phyloP scores from a whole-genome alignment of 2,329 filamentous ascomycete genomes.

The Cladosporium sphaerospermum region DNA sequence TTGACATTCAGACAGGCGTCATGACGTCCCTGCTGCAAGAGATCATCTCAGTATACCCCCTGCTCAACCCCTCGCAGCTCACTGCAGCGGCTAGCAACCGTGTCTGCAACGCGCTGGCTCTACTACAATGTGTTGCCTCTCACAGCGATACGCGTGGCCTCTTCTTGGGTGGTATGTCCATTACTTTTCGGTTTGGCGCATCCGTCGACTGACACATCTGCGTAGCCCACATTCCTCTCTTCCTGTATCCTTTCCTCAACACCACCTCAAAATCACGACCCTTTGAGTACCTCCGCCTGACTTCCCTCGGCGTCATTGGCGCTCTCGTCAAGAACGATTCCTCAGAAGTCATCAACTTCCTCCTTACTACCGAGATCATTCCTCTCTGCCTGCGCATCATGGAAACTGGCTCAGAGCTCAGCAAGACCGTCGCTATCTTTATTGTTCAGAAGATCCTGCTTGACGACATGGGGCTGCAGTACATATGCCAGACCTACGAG shows the following conservation, averaged over 20 bases:
- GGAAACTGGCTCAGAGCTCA: constrained; percentile 97
- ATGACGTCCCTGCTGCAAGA: constrained; percentile 97
- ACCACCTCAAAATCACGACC: constrained; percentile 96
- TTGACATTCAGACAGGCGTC: constrained; percentile 57
- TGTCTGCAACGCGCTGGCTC: constrained; percentile 92
- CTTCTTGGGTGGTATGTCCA: constrained; percentile 74
- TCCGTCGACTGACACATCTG: background rate
- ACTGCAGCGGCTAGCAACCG: constrained; percentile 96
- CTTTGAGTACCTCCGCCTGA: constrained; percentile 94
- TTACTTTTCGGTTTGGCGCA: background rate
- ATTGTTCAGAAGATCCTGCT: constrained; percentile 98
- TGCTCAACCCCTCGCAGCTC: constrained; percentile 92
- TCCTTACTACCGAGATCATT: constrained; percentile 96
- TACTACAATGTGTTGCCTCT: constrained; percentile 93
- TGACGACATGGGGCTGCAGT: constrained; percentile 92
- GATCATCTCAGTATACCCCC: constrained; percentile 96
- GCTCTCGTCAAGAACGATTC: constrained; percentile 98
- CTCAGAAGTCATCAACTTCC: constrained; percentile 97
- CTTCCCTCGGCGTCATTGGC: constrained; percentile 91
- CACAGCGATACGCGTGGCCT: constrained; percentile 93
- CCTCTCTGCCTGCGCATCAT: constrained; percentile 96
- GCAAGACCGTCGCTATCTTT: constrained; percentile 98
- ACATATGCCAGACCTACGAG: constrained; percentile 98
- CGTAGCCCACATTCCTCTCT: constrained; percentile 89
- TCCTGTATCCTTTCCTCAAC: constrained; percentile 96